Conservation (phyloP, 2,329 filamentous ascomycete species). For the Stenocarpella maydis region DNA sequence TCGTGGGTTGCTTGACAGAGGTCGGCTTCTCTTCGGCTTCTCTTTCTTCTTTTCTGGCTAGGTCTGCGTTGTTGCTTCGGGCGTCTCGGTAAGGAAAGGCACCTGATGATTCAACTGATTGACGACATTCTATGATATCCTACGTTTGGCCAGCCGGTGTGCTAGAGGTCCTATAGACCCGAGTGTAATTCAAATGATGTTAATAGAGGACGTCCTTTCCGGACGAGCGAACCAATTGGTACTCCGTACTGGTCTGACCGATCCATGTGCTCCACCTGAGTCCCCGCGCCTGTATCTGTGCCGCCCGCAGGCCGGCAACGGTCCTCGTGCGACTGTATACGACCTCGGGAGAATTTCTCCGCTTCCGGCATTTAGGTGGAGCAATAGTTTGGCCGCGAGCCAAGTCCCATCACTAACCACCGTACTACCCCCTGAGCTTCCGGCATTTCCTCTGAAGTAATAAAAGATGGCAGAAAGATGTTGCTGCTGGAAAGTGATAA, state of each 20-base stretch:
- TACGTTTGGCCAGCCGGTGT: constrained; percentile 17
- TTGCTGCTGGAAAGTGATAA: too few species aligned
- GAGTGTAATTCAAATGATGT: constrained; percentile 1
- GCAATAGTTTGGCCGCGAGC: background rate
- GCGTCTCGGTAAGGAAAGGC: constrained; percentile 9
- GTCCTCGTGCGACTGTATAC: background rate
- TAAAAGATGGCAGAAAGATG: too few species aligned
- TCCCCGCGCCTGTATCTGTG: background rate
- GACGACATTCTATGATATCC: constrained; percentile 27
- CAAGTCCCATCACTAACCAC: background rate
- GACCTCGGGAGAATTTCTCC: too few species aligned
- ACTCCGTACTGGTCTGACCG: too few species aligned
- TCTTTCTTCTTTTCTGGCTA: background rate
- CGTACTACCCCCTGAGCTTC: background rate
- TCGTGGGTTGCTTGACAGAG: background rate
- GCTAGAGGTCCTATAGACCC: constrained; percentile 1
- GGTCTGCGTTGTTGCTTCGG: background rate
- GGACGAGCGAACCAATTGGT: background rate
- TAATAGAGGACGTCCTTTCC: constrained; percentile 9
- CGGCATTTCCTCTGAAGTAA: too few species aligned
- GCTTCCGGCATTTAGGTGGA: background rate
- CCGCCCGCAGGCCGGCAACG: background rate
- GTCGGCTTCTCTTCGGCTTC: background rate
- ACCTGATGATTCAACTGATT: constrained; percentile 14
- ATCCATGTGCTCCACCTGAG: too few species aligned